Conservation (phyloP, 805 yeast genomes). For the Wickerhamomyces hampshirensis region DNA sequence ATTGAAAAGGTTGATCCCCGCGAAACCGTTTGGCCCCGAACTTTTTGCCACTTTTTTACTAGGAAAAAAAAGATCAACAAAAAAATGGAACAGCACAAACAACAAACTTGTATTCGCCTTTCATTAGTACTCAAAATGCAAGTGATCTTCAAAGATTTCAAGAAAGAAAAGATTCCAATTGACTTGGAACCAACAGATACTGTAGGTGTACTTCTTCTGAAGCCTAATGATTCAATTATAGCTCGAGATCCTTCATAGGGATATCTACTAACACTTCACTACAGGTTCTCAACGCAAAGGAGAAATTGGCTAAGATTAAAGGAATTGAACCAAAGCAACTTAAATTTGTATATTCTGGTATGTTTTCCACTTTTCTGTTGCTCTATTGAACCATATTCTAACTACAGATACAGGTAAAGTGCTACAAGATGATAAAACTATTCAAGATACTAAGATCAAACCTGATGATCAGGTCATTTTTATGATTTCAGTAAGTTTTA, state of each 20-base stretch:
- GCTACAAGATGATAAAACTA: slow-evolving; percentile 73
- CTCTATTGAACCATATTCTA: neutral
- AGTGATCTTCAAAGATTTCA: slow-evolving; percentile 83
- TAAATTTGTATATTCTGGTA: slow-evolving; percentile 86
- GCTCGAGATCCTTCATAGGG: neutral
- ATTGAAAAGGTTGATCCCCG: no score
- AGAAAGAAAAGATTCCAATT: slow-evolving; percentile 79
- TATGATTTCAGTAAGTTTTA: slow-evolving; percentile 68
- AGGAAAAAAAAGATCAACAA: neutral
- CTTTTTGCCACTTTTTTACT: slow-evolving; percentile 1
- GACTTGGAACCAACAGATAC: slow-evolving; percentile 69
- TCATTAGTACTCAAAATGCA: slow-evolving; percentile 46
- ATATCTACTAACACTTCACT: slow-evolving; percentile 1
- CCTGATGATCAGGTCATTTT: slow-evolving; percentile 85
- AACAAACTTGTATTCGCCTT: neutral
- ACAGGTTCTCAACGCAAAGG: slow-evolving; percentile 64
- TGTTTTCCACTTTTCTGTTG: slow-evolving; percentile 13
- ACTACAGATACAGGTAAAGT: slow-evolving; percentile 53
- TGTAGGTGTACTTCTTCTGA: slow-evolving; percentile 40
- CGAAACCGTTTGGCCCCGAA: no score
- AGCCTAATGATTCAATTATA: no score
- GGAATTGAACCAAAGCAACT: slow-evolving; percentile 68
- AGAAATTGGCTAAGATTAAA: slow-evolving; percentile 62
- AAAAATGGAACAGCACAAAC: neutral
- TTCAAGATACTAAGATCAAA: slow-evolving; percentile 70